phyloP scores from a whole-genome alignment of 768 basidiomycete genomes.

The Podaxis rugospora region DNA sequence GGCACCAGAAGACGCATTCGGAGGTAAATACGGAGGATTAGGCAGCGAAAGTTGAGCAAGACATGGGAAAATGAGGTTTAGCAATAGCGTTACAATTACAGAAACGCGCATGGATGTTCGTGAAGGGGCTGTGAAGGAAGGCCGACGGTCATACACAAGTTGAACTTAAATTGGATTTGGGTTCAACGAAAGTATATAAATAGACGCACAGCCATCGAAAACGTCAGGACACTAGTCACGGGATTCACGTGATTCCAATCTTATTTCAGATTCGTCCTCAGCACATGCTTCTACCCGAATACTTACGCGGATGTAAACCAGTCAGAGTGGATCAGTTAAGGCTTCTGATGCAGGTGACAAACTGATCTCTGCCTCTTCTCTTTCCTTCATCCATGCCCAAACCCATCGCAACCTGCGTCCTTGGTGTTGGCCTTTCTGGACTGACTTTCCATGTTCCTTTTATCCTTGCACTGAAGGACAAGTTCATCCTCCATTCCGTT shows the following conservation, averaged over 20 bases:
- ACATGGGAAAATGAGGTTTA: slow-evolving; percentile 16
- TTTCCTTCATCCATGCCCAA: slow-evolving; percentile 23
- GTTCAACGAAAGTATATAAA: not conserved
- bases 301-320: not conserved
- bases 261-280: not conserved
- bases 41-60: slow-evolving; percentile 62
- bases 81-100: slow-evolving; percentile 22
- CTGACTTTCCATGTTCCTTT: slow-evolving; percentile 81
- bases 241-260: not conserved
- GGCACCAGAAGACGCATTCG: slow-evolving; percentile 53
- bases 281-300: not conserved
- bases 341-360: not conserved
- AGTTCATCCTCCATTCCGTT: slow-evolving; percentile 71
- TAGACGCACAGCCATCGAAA: not conserved
- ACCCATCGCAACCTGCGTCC: slow-evolving; percentile 65
- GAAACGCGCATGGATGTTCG: slow-evolving; percentile 20
- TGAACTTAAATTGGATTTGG: slow-evolving; percentile 14
- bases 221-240: not conserved
- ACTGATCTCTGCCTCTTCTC: not conserved
- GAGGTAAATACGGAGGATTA: slow-evolving; percentile 60
- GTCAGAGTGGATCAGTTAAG: not conserved
- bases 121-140: slow-evolving; percentile 13
- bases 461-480: slow-evolving; percentile 63
- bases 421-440: slow-evolving; percentile 75
- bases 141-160: slow-evolving; percentile 14